A percentile compares a stretch with the other conserved stretches of the same genome.
Evolutionary conservation across 2,329 filamentous ascomycete species (phyloP).

Genomic region (Diaporthe amygdali): DNA sequence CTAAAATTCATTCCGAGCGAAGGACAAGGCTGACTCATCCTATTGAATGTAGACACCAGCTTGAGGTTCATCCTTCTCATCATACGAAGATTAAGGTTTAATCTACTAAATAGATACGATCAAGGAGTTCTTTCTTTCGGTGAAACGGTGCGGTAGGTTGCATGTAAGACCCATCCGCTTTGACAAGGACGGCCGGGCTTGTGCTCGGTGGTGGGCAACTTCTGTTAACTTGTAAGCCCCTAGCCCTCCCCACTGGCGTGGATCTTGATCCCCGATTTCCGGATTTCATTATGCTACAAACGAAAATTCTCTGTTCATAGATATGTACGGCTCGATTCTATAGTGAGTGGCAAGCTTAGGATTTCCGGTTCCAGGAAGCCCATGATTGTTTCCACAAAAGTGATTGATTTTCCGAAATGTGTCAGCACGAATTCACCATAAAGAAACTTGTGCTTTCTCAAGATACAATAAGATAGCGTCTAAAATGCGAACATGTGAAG

Average conservation of each 20-base stretch:
- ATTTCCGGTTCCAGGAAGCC: background rate
- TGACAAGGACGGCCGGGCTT: background rate
- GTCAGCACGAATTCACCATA: too few relatives aligned
- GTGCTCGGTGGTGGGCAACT: background rate
- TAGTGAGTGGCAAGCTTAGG: background rate
- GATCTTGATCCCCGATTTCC: background rate
- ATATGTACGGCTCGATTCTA: background rate
- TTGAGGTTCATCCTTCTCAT: background rate
- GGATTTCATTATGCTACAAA: background rate
- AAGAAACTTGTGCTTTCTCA: too few relatives aligned
- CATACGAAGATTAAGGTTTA: background rate
- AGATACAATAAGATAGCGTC: too few relatives aligned
- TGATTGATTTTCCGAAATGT: too few relatives aligned
- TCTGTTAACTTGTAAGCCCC: background rate
- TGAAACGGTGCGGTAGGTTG: background rate
- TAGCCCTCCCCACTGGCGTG: background rate
- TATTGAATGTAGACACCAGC: background rate
- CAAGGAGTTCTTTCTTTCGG: background rate
- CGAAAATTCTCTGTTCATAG: too few relatives aligned
- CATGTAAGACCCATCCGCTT: background rate
- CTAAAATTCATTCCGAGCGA: background rate
- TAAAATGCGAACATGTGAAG: too few relatives aligned
- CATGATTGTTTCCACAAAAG: background rate
- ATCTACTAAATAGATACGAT: background rate
- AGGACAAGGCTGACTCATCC: background rate